Percentiles rank a stretch among this genome's conserved stretches.
Evolutionary conservation across 176 grass and related monocot genomes (phyloP).

Genomic region (Luzula sylvatica): DNA sequence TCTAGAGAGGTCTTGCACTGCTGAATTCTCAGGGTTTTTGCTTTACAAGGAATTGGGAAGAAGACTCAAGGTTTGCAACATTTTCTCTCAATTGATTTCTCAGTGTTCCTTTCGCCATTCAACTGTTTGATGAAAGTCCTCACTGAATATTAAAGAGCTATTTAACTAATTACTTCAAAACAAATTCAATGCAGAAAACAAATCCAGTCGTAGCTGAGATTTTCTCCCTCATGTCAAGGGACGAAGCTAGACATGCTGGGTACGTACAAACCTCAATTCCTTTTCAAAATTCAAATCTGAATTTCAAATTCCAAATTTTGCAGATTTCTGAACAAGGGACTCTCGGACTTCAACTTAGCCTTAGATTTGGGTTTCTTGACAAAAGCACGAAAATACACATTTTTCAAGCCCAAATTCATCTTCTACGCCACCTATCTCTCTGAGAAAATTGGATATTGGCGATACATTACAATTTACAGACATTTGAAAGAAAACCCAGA

Average conservation of each 20-base stretch:
- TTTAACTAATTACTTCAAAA: background rate
- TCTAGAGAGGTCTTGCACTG: constrained; percentile 93
- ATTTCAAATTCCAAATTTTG: constrained; percentile 17
- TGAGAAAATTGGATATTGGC: constrained; percentile 97
- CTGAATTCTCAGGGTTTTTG: constrained; percentile 87
- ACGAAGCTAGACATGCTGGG: constrained; percentile 97
- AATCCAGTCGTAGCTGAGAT: constrained; percentile 95
- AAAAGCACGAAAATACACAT: constrained; percentile 98
- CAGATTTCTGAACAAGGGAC: constrained; percentile 95
- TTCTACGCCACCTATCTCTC: constrained; percentile 97
- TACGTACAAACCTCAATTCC: constrained; percentile 18
- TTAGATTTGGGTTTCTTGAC: constrained; percentile 91
- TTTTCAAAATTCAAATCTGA: background rate
- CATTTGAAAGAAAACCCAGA: constrained; percentile 78
- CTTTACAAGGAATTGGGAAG: constrained; percentile 98
- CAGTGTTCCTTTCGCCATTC: background rate
- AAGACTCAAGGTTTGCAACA: constrained; percentile 58
- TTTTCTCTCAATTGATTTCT: no score
- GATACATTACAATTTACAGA: constrained; percentile 96
- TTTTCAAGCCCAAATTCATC: constrained; percentile 99
- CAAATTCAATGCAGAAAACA: constrained; percentile 60
- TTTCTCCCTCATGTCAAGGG: constrained; percentile 98
- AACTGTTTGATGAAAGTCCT: constrained; percentile 20
- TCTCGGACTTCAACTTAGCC: constrained; percentile 96
- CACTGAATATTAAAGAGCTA: background rate